These are phyloP conservation scores for Metschnikowia lunata DNA, from an alignment of 805 yeast species.

Conservation along the genomic window DNA sequence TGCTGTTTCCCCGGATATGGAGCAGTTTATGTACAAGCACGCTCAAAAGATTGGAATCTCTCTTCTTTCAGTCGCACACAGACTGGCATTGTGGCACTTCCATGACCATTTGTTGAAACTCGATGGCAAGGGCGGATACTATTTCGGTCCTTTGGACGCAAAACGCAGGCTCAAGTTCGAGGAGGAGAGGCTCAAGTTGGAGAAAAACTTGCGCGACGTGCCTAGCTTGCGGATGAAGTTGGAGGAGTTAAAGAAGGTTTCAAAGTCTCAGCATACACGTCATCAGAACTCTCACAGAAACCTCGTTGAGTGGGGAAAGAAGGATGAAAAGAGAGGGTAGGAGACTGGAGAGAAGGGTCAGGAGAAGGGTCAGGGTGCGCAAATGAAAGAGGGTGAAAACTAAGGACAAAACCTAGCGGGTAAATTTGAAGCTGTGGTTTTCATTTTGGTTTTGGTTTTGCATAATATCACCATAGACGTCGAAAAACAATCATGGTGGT, in stretches of 20 bases:
- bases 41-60: conserved; percentile 80
- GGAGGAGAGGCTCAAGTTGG: conserved; percentile 69
- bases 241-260: conserved; percentile 54
- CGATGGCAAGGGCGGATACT: conserved; percentile 76
- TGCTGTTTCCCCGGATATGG: conserved; percentile 87
- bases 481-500: too few relatives aligned
- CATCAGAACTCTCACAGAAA: conserved; percentile 28
- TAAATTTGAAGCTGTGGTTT: too few relatives aligned
- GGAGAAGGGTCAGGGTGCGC: too few relatives aligned
- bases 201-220: conserved; percentile 64
- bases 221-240: conserved; percentile 65
- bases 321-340: background rate
- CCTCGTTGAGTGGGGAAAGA: conserved; percentile 21
- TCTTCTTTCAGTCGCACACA: conserved; percentile 83
- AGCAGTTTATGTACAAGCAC: conserved; percentile 78
- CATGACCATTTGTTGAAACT: conserved; percentile 79
- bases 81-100: conserved; percentile 90
- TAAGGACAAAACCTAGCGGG: too few relatives aligned
- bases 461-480: too few relatives aligned
- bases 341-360: background rate
- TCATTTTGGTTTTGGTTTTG: too few relatives aligned
- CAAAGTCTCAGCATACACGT: conserved; percentile 38
- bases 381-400: too few relatives aligned
- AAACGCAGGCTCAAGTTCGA: conserved; percentile 67
- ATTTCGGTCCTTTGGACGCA: conserved; percentile 63